Base-by-base conservation (phyloP, 345 rosid species). In the Populus ilicifolia region DNA sequence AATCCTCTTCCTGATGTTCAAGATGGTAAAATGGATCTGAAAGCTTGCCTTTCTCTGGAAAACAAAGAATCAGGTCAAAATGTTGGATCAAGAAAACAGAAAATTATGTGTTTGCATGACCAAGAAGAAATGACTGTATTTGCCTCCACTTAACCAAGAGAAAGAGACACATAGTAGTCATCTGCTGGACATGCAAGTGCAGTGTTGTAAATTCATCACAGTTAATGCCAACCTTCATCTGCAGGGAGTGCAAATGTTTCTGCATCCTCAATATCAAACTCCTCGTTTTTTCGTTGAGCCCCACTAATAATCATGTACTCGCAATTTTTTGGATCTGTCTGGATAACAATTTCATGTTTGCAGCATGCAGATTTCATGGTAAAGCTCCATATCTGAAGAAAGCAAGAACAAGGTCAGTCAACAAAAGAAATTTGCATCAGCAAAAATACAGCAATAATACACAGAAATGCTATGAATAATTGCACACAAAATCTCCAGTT, bases 311-410 rank as follows among this genome's bases (percentile, higher is more conserved):
- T 94, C 35, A 94, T 86, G 72, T 96, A 94, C 79, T 94, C 92
- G 33, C 99, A 96, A 82, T 94, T 92, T 79, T 94, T 91, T 5
- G 98, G 99, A 88, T 96, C 98, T 30, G 98, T 93, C 87, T 96
- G 98, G 76, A 96, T 91, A 72, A 92, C 91, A 68, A 96, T 96
- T 87, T 91, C 90, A 74, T 92, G 89, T 77, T 89, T 94, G 87
- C 99, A 96, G 84, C 98, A 96, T 10, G 99, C 87, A 62, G 99
- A 77, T 81, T 96, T 92, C 99, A 96, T 96, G 50, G 91, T 69
- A 88, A 96, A 96, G 84, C 89, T 96, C 98, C 98, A 96, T 91
- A 94, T 96, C 98, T 96, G 83, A 70, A 82, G 29, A 62, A 67
- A 76, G 67, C 48, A 83, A 80, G 30, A 77, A 78, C 16, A 77